Evolutionary conservation across 108 stramenopile genomes (phyloP), one percentile per base, ranked within the genome.

Genomic region (Conticribra weissflogii): DNA sequence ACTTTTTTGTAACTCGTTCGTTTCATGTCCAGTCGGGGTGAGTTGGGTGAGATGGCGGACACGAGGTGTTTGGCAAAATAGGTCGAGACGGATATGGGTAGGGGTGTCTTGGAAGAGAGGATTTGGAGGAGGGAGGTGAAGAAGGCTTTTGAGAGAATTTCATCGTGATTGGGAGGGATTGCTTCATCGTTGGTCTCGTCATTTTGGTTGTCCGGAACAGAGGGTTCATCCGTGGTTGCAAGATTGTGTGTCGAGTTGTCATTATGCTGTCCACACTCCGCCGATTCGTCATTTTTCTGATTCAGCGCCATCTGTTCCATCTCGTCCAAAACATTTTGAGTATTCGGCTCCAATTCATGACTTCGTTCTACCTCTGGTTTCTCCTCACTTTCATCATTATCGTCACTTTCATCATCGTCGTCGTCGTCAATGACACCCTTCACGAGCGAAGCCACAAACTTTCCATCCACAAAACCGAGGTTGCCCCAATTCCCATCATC

Each of bases 401-500:
- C 64, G 19, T 55, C 64, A 32, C 64, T 56, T 4, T 19, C 57
- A 58, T 14, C 34, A 24, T 52, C 59, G 2, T 59, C 45, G 47
- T 81, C 77, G 3, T 55, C 59, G 25, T 76, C 71, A 16, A 23
- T 32, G 9, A 44, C 23, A 25, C 55, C 14, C 29, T 68, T 28
- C 5, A 57, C 15, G 31, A 89, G 59, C 1, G 85, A 76, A 56
- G 34, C 46, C 12, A 83, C 90, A 65, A 62, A 54, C 28, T 63
- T 69, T 30, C 90, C 93, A 44, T 87, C 78, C 18, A 70, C 16
- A 71, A 94, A 94, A 0, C 93, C 93, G 31, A 72, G 59, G 66
- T 94, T 94, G 1, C 93, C 93, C 72, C 81, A 94, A 53, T 88
- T 59, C 14, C 93, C 93, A 80, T 82, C 64, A 56, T 94, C 83